Evolutionary conservation across 352 stramenopile genomes (phyloP), one percentile per base, ranked within the genome.

Genomic region (Phytophthora macrochlamydospora): DNA sequence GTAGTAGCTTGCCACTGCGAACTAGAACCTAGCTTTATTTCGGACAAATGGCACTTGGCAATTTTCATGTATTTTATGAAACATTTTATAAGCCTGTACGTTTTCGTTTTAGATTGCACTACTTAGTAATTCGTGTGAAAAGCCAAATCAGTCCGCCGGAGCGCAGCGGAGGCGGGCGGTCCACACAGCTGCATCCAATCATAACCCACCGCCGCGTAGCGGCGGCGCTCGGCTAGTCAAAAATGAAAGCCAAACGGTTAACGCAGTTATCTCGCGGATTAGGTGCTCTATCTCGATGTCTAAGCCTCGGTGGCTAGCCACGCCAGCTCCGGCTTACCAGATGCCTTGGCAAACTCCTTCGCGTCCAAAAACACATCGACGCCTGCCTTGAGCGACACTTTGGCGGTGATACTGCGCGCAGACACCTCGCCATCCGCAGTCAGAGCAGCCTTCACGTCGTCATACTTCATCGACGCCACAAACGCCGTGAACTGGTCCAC

Each of bases 401-500:
- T 33, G 31, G 78, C 78, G 31, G 75, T 71, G 12, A 65, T 62
- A 33, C 82, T 80, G 53, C 80, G 69, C 48, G 93, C 75, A 11
- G 68, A 70, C 40, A 95, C 50, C 40, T 72, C 62, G 18, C 18
- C 18, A 18, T 65, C 63, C 24, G 62, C 46, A 2, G 67, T 69
- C 12, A 91, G 59, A 28, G 72, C 68, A n/a, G 73, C 58, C 71
- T 93, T 88, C n/a, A 93, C 81, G 56, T 92, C 84, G 14, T 78
- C 74, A 63, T 91, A 95, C 56, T 89, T 84, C 87, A 95, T 95
- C 45, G 85, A 91, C 40, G 78, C 71, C 38, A 93, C 76, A 51
- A 81, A 95, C 12, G 78, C 69, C 63, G 79, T 87, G 40, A 88
- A 75, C 50, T 91, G 68, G 14, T 81, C 74, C 32, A 76, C 69